Evolutionary conservation across 2,329 filamentous ascomycete species (phyloP), one percentile per base, ranked within the genome.

Genomic region (Coniochaeta hoffmannii): DNA sequence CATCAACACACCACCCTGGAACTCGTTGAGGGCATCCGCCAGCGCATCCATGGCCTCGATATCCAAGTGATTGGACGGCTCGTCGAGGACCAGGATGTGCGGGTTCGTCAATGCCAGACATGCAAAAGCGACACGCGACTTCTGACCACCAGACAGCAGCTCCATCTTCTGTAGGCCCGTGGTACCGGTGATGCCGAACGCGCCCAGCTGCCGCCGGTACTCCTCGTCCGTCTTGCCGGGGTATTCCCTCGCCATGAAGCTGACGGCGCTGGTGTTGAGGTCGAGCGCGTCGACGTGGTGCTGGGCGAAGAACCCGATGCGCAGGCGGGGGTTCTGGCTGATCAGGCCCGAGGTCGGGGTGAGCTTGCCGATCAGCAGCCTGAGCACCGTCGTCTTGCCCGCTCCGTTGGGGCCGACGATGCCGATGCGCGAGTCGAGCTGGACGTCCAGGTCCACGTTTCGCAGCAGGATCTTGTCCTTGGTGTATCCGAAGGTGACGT

Each of bases 391-490:
- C 2, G 94, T 99, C 75, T 99, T 99, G 80, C 94, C 94, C 46
- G 94, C 94, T 73, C 94, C 94, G 79, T 99, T 99, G 66, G 94
- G 94, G 15, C 94, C 94, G n/a, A 99, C 93, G 67, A 99, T 99
- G 68, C 94, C 94, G 64, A 99, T 99, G 60, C 94, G 89, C 9
- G 93, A 97, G 74, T 99, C 94, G 41, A 99, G 86, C 72, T 99
- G 94, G 15, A 99, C 94, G 69, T 97, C 93, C 24, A 99, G 80
- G 66, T 99, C 94, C 57, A 99, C 89, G 64, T 96, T 86, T 62
- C 76, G 83, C 41, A 99, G 82, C 41, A 99, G 80, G 24, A 87
- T 82, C 12, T 88, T 90, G 68, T 96, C 91, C 59, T 79, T 75
- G 7, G 76, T 82, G 74, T 99, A 99, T 51, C 93, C 92, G 69